Evolutionary conservation across 345 rosid genomes (phyloP), one percentile per base, ranked within the genome.

Genomic region (Geranium brycei): DNA sequence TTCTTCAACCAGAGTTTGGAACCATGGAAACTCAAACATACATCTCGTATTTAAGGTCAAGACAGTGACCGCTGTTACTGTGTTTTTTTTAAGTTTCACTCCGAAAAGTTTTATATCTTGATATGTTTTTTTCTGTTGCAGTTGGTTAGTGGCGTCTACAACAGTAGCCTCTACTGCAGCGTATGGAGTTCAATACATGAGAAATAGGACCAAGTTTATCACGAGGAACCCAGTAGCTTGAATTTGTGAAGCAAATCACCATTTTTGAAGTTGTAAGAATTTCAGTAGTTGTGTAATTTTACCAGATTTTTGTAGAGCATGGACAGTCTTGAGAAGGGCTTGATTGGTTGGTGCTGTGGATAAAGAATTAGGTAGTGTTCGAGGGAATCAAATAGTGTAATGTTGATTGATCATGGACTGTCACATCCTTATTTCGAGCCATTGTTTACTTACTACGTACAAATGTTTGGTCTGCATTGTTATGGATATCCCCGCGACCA

Each of bases 1-100:
- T 90, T n/a, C 87, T 93, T 61, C 96, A 93, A 68, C 97, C 96
- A 1, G 96, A 88, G 69, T 85, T 81, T 63, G 96, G 97, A 71
- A 83, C 79, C 14, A 47, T 51, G 31, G 91, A 88, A 56, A 86
- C 95, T 19, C 90, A 73, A 65, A 62, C 81, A 55, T 87, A 76
- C 72, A 83, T 90, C 67, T 83, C 85, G 51, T 86, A 82, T 79
- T 75, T 90, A 71, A 86, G 99, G 99, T 90, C 28, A 76, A 59
- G 7, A 23, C 58, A 13, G 10, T 17, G 19, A 17, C 30, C 40
- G 16, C 31, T 19, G 17, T 56, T 23, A 19, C 47, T 40, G 14
- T 40, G 51, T 53, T 53, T 28, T 16, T 56, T 28, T 41, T 18
- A 28, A 31, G 23, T 0, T 23, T 32, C 60, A 56, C n/a, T 57